Evolutionary conservation across 2,329 filamentous ascomycete species (phyloP).

Genomic region (Helicocarpus griseus): DNA sequence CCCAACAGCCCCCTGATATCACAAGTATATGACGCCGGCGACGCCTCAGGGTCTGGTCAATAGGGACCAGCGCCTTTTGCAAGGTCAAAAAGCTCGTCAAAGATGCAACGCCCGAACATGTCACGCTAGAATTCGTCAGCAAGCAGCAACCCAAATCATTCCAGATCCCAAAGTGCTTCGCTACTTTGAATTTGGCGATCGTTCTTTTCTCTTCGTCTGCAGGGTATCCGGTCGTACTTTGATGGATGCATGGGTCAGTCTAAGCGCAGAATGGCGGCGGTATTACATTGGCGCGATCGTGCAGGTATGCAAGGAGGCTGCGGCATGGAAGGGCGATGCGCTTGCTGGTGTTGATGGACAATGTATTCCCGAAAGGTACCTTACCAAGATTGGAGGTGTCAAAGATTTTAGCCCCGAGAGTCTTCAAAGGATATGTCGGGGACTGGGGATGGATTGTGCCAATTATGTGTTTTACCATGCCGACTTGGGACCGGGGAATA

Average conservation of each 20-base stretch:
- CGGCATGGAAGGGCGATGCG: conserved; percentile 3
- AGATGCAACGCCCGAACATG: conserved; percentile 11
- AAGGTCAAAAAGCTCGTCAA: conserved; percentile 13
- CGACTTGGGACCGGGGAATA: conserved; percentile 23
- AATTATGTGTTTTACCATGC: conserved; percentile 22
- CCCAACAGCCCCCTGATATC: conserved; percentile 11
- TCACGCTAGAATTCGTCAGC: conserved; percentile 4
- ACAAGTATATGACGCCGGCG: conserved; percentile 15
- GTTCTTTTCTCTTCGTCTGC: conserved; percentile 19
- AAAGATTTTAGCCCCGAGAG: not conserved
- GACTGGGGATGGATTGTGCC: conserved; percentile 22
- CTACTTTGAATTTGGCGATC: conserved; percentile 13
- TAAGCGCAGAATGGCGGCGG: conserved; percentile 16
- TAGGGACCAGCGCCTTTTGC: conserved; percentile 16
- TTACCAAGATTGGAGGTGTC: too few species aligned
- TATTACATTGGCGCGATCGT: conserved; percentile 16
- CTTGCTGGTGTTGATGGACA: conserved; percentile 5
- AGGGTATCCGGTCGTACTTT: conserved; percentile 20
- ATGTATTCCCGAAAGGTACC: conserved; percentile 3
- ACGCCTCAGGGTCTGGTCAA: conserved; percentile 16
- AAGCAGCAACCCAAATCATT: not conserved
- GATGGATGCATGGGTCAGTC: conserved; percentile 16
- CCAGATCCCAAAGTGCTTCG: conserved; percentile 3
- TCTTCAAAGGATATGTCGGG: conserved; percentile 3
- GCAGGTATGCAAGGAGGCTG: conserved; percentile 3